Conservation (phyloP, 2,329 filamentous ascomycete genomes). For the Diaporthe helianthi region DNA sequence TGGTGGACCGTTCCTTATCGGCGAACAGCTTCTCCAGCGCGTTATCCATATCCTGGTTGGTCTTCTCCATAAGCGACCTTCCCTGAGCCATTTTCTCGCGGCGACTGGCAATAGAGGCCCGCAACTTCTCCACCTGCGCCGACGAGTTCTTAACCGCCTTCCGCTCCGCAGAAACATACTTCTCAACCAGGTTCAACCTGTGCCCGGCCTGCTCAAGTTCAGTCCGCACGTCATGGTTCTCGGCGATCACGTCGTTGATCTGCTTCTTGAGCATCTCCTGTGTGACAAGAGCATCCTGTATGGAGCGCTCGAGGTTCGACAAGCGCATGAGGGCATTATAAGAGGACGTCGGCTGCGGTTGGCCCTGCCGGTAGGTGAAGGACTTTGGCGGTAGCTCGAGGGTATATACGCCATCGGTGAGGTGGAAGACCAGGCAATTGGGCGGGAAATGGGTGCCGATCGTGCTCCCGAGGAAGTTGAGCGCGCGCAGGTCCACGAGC, state of each 20-base stretch:
- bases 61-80: conserved; percentile 62
- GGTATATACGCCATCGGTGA: conserved; percentile 86
- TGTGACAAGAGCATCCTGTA: conserved; percentile 86
- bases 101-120: conserved; percentile 69
- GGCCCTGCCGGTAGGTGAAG: conserved; percentile 60
- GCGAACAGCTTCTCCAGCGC: conserved; percentile 65
- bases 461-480: conserved; percentile 81
- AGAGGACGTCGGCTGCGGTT: conserved; percentile 70
- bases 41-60: conserved; percentile 66
- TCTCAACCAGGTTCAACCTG: conserved; percentile 53
- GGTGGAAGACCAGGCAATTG: conserved; percentile 86
- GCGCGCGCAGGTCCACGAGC: conserved; percentile 70
- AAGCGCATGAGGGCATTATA: conserved; percentile 90
- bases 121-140: conserved; percentile 71
- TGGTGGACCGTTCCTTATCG: conserved; percentile 60
- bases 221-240: conserved; percentile 46
- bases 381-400: conserved; percentile 68
- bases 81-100: conserved; percentile 73
- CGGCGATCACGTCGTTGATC: conserved; percentile 68
- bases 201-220: conserved; percentile 58
- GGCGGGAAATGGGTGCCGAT: conserved; percentile 74
- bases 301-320: conserved; percentile 86
- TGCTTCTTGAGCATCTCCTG: conserved; percentile 77
- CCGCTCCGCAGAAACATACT: conserved; percentile 67
- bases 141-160: conserved; percentile 69